Base-by-base conservation (phyloP, 1,139 yeast species). In the Pichia sp. region DNA sequence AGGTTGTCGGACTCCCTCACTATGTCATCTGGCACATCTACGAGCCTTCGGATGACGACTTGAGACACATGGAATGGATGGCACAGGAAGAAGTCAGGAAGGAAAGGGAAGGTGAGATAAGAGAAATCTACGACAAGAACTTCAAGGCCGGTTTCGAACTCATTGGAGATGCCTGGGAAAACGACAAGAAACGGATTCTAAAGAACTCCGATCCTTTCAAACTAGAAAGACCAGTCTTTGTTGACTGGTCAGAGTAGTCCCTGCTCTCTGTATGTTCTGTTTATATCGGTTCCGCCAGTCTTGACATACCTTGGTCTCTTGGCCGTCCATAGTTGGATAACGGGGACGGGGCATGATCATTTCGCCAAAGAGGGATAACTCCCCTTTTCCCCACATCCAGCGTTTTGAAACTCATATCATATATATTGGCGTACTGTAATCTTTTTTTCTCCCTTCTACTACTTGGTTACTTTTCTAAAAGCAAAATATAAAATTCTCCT, bases 1-100 rank as follows among this genome's bases (percentile, higher is more conserved):
- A 74, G 56, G 96, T 90, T 36, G 89, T 90, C 51, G 97, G 97
- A 0, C 76, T 89, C 62, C 96, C 96, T 40, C 95, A 90, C 72
- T 90, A 90, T 68, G 88, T 92, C 1, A 78, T 90, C 46, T 89
- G 96, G 96, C 92, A 85, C 69, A 85, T 85, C 55, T 85, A 85
- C 71, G 96, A 88, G 67, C 92, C 95, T 47, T 87, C 96, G 70
- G 95, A 87, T 67, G 97, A 92, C 67, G 97, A 91, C 70, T 75
- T 90, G 61, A 80, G 88, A 72, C 96, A 90, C 68, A 90, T 90
- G 96, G 96, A 87, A 68, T 89, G 96, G 96, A 87, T 90, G 96
- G 96, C 95, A 0, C 81, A 87, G 64, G 96, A 90, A 70, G 96
- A 90, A 69, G 83, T 83, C 55, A 80, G 95, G 61, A 83, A 81